Conservation (phyloP, 306 rosid species). For the Dalbergia cultrata region DNA sequence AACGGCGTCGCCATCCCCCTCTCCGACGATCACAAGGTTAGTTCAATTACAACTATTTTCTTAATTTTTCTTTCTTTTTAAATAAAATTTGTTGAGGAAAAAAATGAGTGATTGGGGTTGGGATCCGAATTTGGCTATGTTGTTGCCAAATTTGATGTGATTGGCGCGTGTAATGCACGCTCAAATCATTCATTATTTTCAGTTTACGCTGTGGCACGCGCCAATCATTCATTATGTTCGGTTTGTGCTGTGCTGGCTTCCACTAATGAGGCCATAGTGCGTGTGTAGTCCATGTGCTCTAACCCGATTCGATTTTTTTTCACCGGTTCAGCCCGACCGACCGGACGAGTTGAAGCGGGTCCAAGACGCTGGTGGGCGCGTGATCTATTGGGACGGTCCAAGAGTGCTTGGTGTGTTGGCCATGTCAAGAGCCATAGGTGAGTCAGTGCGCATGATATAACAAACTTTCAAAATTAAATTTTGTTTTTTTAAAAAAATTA, state of each 20-base stretch:
- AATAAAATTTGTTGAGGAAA: background rate
- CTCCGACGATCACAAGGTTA: constrained; percentile 85
- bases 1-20: constrained; percentile 67
- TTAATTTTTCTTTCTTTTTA: background rate
- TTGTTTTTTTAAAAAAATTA: too few species aligned
- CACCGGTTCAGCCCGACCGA: constrained; percentile 72
- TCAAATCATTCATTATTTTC: background rate
- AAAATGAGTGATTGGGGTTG: background rate
- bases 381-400: constrained; percentile 85
- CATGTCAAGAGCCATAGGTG: constrained; percentile 85
- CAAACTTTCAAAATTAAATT: background rate
- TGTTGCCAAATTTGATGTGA: background rate
- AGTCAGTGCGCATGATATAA: constrained; percentile 44
- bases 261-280: background rate
- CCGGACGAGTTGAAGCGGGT: constrained; percentile 80
- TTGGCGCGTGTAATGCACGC: constrained; percentile 1
- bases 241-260: background rate
- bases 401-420: constrained; percentile 90
- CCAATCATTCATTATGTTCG: background rate
- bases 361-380: constrained; percentile 81
- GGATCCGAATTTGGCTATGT: background rate
- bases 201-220: constrained; percentile 8
- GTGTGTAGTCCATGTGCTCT: constrained; percentile 15
- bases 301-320: constrained; percentile 10
- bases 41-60: background rate